Evolutionary conservation across 176 grass and related monocot genomes (phyloP).

Genomic region (Ananas comosus): DNA sequence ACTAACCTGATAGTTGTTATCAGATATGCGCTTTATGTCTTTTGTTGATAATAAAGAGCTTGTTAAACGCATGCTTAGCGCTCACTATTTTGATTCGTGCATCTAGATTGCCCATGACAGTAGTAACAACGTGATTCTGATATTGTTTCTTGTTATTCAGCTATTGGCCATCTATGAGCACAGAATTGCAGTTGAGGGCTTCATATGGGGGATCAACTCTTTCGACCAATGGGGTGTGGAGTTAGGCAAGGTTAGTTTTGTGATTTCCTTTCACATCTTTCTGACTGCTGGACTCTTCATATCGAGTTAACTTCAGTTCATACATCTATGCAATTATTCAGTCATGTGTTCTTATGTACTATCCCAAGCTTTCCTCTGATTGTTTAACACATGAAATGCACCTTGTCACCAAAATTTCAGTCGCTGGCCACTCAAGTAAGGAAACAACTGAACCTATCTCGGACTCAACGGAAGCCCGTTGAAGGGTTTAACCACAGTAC

Average conservation of each 20-base stretch:
- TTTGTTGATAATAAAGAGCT: too few relatives aligned
- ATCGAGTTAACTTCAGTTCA: background rate
- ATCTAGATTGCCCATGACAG: background rate
- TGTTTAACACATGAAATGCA: background rate
- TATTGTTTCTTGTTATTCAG: conserved; percentile 31
- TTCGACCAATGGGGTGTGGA: conserved; percentile 99
- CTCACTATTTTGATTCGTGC: background rate
- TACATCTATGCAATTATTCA: conserved; percentile 6
- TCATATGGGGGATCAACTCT: conserved; percentile 95
- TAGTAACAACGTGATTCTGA: background rate
- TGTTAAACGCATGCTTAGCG: too few relatives aligned
- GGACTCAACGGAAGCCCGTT: conserved; percentile 38
- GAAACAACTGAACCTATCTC: conserved; percentile 58
- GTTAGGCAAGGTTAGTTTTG: conserved; percentile 67
- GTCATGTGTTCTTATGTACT: conserved; percentile 3
- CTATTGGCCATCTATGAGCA: conserved; percentile 92
- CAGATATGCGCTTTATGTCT: too few relatives aligned
- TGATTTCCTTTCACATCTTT: conserved; percentile 7
- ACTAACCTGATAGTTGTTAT: background rate
- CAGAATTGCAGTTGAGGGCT: conserved; percentile 83
- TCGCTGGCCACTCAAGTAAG: conserved; percentile 81
- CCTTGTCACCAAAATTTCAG: conserved; percentile 35
- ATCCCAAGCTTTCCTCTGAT: background rate
- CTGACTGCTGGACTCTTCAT: background rate
- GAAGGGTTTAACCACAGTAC: conserved; percentile 57